These are phyloP conservation scores for Pseudogymnoascus sp. DNA, from an alignment of 2,329 filamentous ascomycete genomes.

Conservation along the genomic window DNA sequence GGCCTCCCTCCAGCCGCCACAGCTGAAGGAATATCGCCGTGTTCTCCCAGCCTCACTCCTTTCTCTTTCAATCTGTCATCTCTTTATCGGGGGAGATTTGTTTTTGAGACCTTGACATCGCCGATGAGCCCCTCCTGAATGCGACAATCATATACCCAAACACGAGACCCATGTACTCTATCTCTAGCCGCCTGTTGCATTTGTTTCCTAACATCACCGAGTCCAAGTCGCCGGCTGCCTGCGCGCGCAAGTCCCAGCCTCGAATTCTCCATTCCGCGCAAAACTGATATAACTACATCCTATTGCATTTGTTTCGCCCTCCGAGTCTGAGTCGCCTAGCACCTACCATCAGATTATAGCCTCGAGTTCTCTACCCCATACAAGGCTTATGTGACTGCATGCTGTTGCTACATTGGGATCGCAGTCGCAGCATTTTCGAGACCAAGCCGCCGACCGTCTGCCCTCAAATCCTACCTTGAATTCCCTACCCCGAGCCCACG, in stretches of 20 bases:
- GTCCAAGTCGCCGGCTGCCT: conserved; percentile 10
- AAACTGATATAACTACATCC: background rate
- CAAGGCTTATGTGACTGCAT: background rate
- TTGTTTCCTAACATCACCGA: background rate
- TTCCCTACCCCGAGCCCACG: background rate
- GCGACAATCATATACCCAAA: background rate
- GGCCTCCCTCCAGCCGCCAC: background rate
- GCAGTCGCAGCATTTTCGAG: background rate
- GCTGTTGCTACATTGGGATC: background rate
- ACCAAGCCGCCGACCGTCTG: background rate
- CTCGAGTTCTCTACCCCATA: no score
- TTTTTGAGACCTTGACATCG: background rate
- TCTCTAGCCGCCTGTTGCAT: background rate
- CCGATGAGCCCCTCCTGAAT: background rate
- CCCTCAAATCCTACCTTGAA: background rate
- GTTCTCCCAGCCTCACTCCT: background rate
- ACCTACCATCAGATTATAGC: no score
- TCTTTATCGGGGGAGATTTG: background rate
- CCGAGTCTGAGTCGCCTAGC: no score
- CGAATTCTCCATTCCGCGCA: background rate
- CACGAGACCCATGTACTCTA: background rate
- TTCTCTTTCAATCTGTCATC: background rate
- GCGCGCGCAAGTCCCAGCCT: conserved; percentile 13
- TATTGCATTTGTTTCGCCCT: background rate
- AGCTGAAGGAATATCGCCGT: background rate